phyloP scores from a whole-genome alignment of 2,329 filamentous ascomycete genomes.

The Paramyrothecium sp. region DNA sequence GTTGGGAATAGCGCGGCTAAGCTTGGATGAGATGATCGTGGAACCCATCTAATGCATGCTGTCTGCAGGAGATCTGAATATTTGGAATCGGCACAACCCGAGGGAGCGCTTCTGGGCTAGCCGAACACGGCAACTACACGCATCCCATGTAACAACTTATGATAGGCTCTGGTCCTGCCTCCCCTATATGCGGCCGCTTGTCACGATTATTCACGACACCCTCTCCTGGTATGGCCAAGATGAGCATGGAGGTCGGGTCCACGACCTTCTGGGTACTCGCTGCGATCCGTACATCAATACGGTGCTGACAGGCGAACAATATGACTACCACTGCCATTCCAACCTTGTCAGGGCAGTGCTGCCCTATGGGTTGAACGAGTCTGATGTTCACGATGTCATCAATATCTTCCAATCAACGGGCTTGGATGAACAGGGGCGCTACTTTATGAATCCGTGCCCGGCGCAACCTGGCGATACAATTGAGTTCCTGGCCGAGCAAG shows the following conservation, averaged over 20 bases:
- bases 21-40: neutral
- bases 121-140: constrained; percentile 75
- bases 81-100: constrained; percentile 76
- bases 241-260: constrained; percentile 64
- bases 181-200: constrained; percentile 73
- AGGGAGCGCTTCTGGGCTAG: constrained; percentile 81
- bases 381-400: constrained; percentile 80
- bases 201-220: constrained; percentile 69
- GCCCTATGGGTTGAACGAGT: constrained; percentile 66
- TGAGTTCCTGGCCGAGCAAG: constrained; percentile 79
- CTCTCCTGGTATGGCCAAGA: constrained; percentile 60
- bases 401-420: constrained; percentile 87
- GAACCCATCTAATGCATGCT: neutral
- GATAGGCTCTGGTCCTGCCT: constrained; percentile 78
- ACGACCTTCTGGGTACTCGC: constrained; percentile 78
- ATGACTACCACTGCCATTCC: constrained; percentile 82
- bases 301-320: constrained; percentile 67
- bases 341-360: constrained; percentile 74
- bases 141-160: constrained; percentile 67
- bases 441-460: constrained; percentile 70
- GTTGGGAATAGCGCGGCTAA: neutral
- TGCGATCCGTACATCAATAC: constrained; percentile 84
- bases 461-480: constrained; percentile 58
- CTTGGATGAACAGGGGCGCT: constrained; percentile 67
- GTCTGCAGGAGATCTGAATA: constrained; percentile 67